These are phyloP conservation scores for Suillus lakei DNA, from an alignment of 768 basidiomycete genomes.

Conservation along the genomic window DNA sequence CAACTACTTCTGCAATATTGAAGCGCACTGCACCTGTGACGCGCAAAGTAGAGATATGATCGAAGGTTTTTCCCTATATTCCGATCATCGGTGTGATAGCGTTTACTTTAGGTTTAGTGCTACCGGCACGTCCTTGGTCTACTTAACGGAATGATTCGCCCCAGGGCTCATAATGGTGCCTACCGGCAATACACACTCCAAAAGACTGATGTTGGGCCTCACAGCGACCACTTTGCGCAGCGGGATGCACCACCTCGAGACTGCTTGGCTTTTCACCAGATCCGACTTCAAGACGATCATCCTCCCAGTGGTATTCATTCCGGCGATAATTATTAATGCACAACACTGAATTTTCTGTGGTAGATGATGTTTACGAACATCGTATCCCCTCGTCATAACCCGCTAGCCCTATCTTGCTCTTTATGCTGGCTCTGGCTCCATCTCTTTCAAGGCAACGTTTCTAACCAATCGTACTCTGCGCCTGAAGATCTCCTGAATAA, in stretches of 20 bases:
- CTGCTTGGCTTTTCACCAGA: slow-evolving; percentile 39
- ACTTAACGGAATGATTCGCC: background rate
- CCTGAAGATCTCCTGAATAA: slow-evolving; percentile 40
- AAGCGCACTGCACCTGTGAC: background rate
- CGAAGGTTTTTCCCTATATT: background rate
- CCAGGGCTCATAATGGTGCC: background rate
- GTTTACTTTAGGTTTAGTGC: background rate
- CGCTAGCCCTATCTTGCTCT: slow-evolving; percentile 1
- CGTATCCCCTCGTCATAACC: slow-evolving; percentile 9
- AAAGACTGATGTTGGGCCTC: background rate
- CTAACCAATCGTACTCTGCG: slow-evolving; percentile 34
- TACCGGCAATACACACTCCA: background rate
- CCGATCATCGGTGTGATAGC: background rate
- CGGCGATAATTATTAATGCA: background rate
- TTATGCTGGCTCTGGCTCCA: slow-evolving; percentile 37
- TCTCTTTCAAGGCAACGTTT: slow-evolving; percentile 37
- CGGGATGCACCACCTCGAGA: slow-evolving; percentile 24
- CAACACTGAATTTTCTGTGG: background rate
- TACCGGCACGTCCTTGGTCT: background rate
- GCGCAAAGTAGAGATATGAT: background rate
- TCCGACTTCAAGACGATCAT: slow-evolving; percentile 41
- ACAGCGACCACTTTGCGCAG: background rate
- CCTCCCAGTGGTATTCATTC: slow-evolving; percentile 35
- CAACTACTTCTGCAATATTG: no score
- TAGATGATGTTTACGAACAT: slow-evolving; percentile 19